Conservation (phyloP, 2,329 filamentous ascomycete species). For the Periconia digitata region DNA sequence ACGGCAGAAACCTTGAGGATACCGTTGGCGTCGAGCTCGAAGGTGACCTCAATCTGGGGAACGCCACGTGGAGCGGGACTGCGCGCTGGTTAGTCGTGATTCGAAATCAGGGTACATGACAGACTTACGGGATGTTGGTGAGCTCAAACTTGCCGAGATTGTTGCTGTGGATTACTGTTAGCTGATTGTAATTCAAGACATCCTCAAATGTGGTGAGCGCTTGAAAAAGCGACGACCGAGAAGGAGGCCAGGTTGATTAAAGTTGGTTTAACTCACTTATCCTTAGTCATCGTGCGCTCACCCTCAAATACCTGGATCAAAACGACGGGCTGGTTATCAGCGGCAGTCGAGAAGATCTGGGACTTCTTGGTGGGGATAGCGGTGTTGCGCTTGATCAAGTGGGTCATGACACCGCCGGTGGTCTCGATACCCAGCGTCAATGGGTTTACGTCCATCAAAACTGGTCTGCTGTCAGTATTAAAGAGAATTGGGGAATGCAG, state of each 20-base stretch:
- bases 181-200: background rate
- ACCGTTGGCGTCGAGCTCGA: conserved; percentile 97
- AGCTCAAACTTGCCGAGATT: conserved; percentile 97
- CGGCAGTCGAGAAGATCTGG: conserved; percentile 96
- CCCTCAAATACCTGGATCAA: conserved; percentile 95
- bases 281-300: conserved; percentile 90
- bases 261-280: conserved; percentile 42
- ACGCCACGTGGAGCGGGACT: conserved; percentile 87
- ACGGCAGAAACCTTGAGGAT: conserved; percentile 94
- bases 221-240: background rate
- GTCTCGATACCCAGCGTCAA: conserved; percentile 97
- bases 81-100: conserved; percentile 15
- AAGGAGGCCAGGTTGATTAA: background rate
- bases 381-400: conserved; percentile 92
- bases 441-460: conserved; percentile 97
- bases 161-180: conserved; percentile 65
- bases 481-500: too few species aligned
- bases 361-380: conserved; percentile 95
- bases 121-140: conserved; percentile 74
- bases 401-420: conserved; percentile 96
- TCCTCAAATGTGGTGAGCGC: background rate
- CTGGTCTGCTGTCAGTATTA: too few species aligned
- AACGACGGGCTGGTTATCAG: conserved; percentile 94
- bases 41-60: conserved; percentile 97
- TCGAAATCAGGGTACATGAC: background rate